Base-by-base conservation (phyloP, 1,284 basidiomycete genomes). In the Takashimella koratensis region DNA sequence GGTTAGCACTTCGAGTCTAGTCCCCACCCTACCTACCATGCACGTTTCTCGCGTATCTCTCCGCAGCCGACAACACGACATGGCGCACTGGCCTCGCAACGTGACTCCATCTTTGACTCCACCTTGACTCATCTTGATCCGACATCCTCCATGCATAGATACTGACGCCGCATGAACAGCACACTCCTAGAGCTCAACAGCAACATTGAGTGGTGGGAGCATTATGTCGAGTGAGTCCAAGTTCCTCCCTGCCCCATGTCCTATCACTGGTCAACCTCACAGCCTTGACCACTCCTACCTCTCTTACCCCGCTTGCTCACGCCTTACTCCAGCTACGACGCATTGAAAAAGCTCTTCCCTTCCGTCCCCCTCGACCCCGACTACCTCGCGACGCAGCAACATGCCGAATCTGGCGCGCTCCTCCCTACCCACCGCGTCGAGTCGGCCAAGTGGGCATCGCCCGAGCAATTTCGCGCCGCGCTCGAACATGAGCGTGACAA, bases 121-220 rank as follows among this genome's bases (percentile, higher is more conserved):
- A n/a, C n/a, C n/a, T n/a, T 12, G 12, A n/a, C 21, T 16, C 42
- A 43, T n/a, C 23, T 6, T 25, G n/a, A 6, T 30, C 10, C 42
- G 19, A n/a, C 20, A 11, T 12, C 42, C 8, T n/a, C 10, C 21
- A 21, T 43, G 42, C 10, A 43, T 22, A 13, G 12, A 26, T 25
- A 26, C 27, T 25, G 22, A 23, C 45, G 3, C 45, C 45, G 12
- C 16, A 36, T 36, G 30, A 11, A 47, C 67, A 83, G 81, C 47
- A 82, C 83, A 45, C 86, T 90, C 13, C 81, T 96, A 59, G 90
- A 94, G 71, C 93, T 95, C 77, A 96, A 97, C 68, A 87, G 90
- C 21, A 89, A 94, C 41, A 82, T 91, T 1, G 93, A 97, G 59
- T 97, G 94, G 93, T 88, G 87, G 83, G 88, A 92, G 65, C 85